Base-by-base conservation (phyloP, 108 stramenopile genomes). In the Cyclotella atomus region DNA sequence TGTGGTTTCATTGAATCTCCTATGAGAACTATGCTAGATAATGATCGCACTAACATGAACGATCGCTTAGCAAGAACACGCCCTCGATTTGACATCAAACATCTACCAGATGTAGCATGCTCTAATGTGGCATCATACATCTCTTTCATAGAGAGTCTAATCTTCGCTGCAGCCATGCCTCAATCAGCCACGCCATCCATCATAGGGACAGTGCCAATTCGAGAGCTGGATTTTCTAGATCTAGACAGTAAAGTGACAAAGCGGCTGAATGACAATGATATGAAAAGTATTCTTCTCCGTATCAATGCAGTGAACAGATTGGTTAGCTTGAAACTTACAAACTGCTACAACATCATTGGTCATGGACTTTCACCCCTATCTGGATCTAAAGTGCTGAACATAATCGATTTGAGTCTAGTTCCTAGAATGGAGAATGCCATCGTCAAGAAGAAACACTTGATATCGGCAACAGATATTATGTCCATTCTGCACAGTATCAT, bases 261-360 rank as follows among this genome's bases (percentile, higher is more conserved):
- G 34, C 61, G 33, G n/a, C 59, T 70, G 20, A 24, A 56, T 15
- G 69, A 70, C 44, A 29, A 70, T 30, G 69, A 70, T 21, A 70
- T 70, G 29, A 63, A 21, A 19, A 9, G 15, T 20, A 28, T 63
- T 16, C 34, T 70, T 14, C 10, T 70, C 2, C 29, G 57, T 0
- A 70, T 70, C 29, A 59, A 62, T 0, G 69, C 69, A 4, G 69
- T 41, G 0, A 45, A 44, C 10, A 70, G 25, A 36, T 28, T 70
- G 16, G 59, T 44, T 32, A 62, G 23, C 20, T 70, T 70, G 69
- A 23, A 28, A 21, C 38, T 70, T 3, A 41, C 69, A 21, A 62
- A 62, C 24, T 38, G 57, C 23, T 23, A 12, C 32, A 62, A 62
- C 30, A 60, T 70, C 29, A 62, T 28, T 12, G 69, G 69, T 10